Base-by-base conservation (phyloP, 805 yeast genomes). In the Maudiozyma bulderi region DNA sequence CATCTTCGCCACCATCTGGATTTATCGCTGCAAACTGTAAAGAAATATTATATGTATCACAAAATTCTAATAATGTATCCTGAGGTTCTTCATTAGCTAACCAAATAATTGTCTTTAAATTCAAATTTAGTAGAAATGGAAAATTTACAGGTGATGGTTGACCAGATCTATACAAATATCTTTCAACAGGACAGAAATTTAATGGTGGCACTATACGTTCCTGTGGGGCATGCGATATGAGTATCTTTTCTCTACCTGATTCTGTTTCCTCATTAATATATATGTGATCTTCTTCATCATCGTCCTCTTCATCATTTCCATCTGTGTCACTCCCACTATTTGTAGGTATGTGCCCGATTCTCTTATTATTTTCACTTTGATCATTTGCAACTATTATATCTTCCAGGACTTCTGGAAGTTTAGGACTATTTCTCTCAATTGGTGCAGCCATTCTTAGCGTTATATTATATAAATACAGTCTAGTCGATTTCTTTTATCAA, bases 101-200 rank as follows among this genome's bases (percentile, higher is more conserved):
- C 99, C 99, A 91, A 6, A 93, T 77, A 34, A 93, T 84, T 5
- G 95, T 84, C 49, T 80, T 81, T 47, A 91, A 72, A 50, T 84
- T 74, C 52, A 91, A 72, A 55, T 85, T 84, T 51, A 81, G 74
- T 34, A 93, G 67, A 61, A 91, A 93, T 45, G 91, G 83, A 67
- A 90, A 90, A 65, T 89, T 93, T 49, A 91, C 82, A n/a, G 89
- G 83, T 11, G 95, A 81, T 13, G 99, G 99, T 65, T 89, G 97
- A 0, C 98, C 98, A 11, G 93, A 82, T 38, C 99, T 72, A 66
- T 90, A 91, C 43, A 91, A 70, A 53, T 83, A 81, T 45, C 82
- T 75, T 61, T 93, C 98, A 11, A 93, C 98, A 0, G 98, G 96
- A 54, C 96, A 85, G 65, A 91, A 91, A 67, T 93, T 93, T 54